A percentile compares a stretch with the other conserved stretches of the same genome.
Evolutionary conservation across 768 basidiomycete species (phyloP).

Genomic region (Boletellus emodensis): DNA sequence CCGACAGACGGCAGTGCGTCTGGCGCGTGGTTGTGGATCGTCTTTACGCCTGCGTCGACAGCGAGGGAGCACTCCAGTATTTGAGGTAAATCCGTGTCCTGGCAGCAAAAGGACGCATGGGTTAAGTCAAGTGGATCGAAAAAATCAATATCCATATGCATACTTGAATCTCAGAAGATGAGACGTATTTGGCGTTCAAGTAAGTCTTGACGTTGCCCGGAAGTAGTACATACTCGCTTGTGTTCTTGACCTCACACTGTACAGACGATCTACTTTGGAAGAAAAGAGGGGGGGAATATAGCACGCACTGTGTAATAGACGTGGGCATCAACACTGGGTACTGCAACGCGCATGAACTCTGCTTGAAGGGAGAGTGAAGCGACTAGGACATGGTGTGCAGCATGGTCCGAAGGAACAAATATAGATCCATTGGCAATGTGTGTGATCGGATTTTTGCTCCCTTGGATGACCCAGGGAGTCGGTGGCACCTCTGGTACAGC

Average conservation of each 20-base stretch:
- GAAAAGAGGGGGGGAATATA: neutral
- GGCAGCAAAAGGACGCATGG: neutral
- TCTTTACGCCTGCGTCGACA: constrained; percentile 14
- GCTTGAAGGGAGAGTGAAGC: constrained; percentile 21
- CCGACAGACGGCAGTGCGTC: constrained; percentile 7
- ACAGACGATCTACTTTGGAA: neutral
- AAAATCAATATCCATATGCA: constrained; percentile 5
- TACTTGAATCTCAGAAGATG: constrained; percentile 21
- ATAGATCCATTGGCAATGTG: constrained; percentile 11
- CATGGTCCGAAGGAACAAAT: constrained; percentile 13
- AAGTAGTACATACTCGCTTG: constrained; percentile 22
- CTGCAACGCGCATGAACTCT: constrained; percentile 21
- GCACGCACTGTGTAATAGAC: constrained; percentile 20
- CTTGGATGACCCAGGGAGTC: constrained; percentile 3
- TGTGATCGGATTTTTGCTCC: constrained; percentile 17
- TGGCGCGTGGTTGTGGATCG: constrained; percentile 11
- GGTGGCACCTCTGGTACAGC: neutral
- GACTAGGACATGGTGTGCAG: constrained; percentile 17
- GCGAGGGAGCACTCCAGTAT: constrained; percentile 19
- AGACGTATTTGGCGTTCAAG: constrained; percentile 27
- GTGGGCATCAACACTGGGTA: constrained; percentile 14
- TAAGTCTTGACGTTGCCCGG: constrained; percentile 27
- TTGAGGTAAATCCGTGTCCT: constrained; percentile 17
- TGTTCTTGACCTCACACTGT: constrained; percentile 26
- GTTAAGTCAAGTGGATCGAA: neutral